Evolutionary conservation across 2,329 filamentous ascomycete genomes (phyloP).

Genomic region (Xylariaceae sp.): DNA sequence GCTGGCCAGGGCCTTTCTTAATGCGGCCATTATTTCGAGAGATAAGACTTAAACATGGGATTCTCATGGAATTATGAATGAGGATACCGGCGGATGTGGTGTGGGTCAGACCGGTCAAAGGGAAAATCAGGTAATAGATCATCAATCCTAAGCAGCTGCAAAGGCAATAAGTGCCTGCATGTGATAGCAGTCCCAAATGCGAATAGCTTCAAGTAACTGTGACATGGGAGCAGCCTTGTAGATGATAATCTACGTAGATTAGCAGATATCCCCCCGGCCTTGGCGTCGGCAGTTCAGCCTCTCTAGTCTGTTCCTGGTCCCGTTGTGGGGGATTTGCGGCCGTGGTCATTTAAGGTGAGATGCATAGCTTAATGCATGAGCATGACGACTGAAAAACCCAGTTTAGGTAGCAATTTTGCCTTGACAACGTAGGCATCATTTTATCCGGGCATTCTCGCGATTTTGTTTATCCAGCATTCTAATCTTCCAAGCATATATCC

Average conservation of each 20-base stretch:
- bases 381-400: not conserved
- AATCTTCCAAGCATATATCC: conserved; percentile 23
- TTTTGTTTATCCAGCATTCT: conserved; percentile 24
- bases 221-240: conserved; percentile 6
- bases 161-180: not conserved
- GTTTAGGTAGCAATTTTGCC: conserved; percentile 2
- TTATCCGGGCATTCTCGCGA: conserved; percentile 21
- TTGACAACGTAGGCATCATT: conserved; percentile 6
- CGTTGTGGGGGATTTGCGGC: conserved; percentile 1
- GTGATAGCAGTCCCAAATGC: not conserved
- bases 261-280: conserved; percentile 10
- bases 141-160: conserved; percentile 2
- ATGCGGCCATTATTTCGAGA: conserved; percentile 5
- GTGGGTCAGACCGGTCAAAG: too few species aligned
- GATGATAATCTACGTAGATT: conserved; percentile 24
- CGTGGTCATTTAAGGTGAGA: not conserved
- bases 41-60: not conserved
- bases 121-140: not conserved
- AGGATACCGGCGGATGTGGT: too few species aligned
- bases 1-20: not conserved
- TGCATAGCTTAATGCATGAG: not conserved
- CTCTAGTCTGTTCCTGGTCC: not conserved
- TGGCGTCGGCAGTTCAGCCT: conserved; percentile 23
- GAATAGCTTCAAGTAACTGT: conserved; percentile 11
- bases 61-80: not conserved